Base-by-base conservation (phyloP, 805 yeast species). In the Myxozyma neotropica region DNA sequence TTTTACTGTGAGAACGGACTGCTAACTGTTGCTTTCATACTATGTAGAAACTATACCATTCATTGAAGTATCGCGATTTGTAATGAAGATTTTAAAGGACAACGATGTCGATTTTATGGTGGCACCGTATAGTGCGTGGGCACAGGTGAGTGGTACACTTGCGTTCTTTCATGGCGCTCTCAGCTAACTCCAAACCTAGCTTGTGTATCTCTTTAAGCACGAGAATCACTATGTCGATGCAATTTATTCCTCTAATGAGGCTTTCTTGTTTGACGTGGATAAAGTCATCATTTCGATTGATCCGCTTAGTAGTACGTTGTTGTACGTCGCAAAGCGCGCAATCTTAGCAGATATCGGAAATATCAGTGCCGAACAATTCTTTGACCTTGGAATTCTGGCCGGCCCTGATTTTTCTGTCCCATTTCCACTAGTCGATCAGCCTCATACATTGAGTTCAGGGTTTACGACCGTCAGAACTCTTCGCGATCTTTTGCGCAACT, bases 171-270 rank as follows among this genome's bases (percentile, higher is more conserved):
- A n/a, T n/a, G n/a, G n/a, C n/a, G 10, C 13, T 15, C 2, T n/a
- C 12, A 31, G 21, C 49, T 54, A 35, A 46, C 26, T 17, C n/a
- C n/a, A 10, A 12, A 35, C 21, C 12, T 43, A 93, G 73, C 77
- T 94, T 67, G 83, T 88, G 5, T 90, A 89, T 68, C 74, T 93
- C 67, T 79, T 80, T 62, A 55, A 55, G n/a, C 59, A 65, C 60
- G 80, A 80, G 46, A 77, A 77, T 50, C 78, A 77, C 0, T 74
- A 78, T 47, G 81, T 93, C 52, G 91, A 92, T 71, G 84, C 87
- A 4, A 83, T 92, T 38, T 88, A 84, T 73, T 96, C 96, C 0
- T 86, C 96, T 6, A 86, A 91, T 0, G 98, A 94, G 68, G 79
- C 85, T 39, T 75, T 92, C 45, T 75, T 93, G 70, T 72, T 74